Evolutionary conservation across 306 rosid species (phyloP).

Genomic region (Dalbergia oliveri): DNA sequence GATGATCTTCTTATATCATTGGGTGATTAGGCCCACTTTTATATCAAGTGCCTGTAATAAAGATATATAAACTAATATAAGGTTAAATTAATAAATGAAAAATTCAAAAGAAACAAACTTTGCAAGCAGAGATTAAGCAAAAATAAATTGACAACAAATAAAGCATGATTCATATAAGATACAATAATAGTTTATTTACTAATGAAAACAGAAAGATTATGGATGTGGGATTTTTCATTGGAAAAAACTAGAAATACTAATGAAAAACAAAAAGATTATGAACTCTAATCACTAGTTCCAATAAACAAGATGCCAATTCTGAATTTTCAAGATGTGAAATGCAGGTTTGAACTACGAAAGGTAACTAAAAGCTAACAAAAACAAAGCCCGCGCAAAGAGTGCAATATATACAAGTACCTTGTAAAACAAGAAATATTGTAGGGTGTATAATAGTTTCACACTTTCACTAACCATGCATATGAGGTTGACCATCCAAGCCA

Average conservation of each 20-base stretch:
- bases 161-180: too few relatives aligned
- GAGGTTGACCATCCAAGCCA: constrained; percentile 73
- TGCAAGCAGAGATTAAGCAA: too few relatives aligned
- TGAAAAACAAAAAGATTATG: neutral
- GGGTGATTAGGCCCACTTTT: too few relatives aligned
- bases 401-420: neutral
- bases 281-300: neutral
- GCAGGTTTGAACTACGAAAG: constrained; percentile 24
- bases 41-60: too few relatives aligned
- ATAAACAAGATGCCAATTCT: neutral
- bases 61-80: too few relatives aligned
- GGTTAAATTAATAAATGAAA: too few relatives aligned
- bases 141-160: too few relatives aligned
- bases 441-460: constrained; percentile 45
- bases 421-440: constrained; percentile 22
- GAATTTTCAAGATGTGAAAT: neutral
- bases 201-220: neutral
- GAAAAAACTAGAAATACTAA: neutral
- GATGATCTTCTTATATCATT: too few relatives aligned
- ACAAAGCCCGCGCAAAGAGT: neutral
- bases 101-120: too few relatives aligned
- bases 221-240: neutral
- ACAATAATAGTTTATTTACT: too few relatives aligned
- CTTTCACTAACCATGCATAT: constrained; percentile 81
- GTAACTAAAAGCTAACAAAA: constrained; percentile 24